Conservation (phyloP, 2,329 filamentous ascomycete species). For the Cercospora zeina region DNA sequence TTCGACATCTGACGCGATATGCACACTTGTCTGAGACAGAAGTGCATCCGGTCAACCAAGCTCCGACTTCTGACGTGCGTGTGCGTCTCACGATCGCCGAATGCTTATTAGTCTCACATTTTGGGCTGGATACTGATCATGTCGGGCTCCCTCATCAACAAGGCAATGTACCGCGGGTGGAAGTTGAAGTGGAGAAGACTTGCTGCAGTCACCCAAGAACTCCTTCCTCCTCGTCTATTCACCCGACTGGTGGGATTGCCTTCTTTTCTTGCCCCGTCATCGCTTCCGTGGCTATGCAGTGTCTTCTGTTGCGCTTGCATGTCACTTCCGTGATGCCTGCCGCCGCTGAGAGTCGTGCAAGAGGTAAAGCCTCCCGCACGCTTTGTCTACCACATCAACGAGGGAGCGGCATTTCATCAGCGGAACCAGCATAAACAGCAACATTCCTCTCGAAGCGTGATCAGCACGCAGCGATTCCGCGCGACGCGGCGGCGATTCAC, state of each 20-base stretch:
- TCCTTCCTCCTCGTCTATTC: not conserved
- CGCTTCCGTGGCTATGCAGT: not conserved
- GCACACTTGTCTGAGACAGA: not conserved
- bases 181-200: no score
- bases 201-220: no score
- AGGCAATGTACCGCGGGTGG: no score
- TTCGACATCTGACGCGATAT: not conserved
- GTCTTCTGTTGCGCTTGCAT: not conserved
- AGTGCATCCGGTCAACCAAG: not conserved
- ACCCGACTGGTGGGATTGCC: not conserved
- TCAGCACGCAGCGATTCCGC: not conserved
- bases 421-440: not conserved
- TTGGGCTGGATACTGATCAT: not conserved
- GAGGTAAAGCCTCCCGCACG: not conserved
- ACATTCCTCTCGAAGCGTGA: not conserved
- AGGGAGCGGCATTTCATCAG: not conserved
- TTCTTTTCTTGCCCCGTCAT: not conserved
- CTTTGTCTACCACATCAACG: not conserved
- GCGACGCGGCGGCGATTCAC: not conserved
- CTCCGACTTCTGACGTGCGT: slow-evolving; percentile 3
- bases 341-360: not conserved
- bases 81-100: slow-evolving; percentile 2
- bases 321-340: not conserved
- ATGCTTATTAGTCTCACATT: not conserved
- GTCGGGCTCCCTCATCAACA: no score